A percentile compares a stretch with the other conserved stretches of the same genome.
These are phyloP conservation scores for Pistacia atlantica DNA, from an alignment of 345 rosid species.

Conservation along the genomic window DNA sequence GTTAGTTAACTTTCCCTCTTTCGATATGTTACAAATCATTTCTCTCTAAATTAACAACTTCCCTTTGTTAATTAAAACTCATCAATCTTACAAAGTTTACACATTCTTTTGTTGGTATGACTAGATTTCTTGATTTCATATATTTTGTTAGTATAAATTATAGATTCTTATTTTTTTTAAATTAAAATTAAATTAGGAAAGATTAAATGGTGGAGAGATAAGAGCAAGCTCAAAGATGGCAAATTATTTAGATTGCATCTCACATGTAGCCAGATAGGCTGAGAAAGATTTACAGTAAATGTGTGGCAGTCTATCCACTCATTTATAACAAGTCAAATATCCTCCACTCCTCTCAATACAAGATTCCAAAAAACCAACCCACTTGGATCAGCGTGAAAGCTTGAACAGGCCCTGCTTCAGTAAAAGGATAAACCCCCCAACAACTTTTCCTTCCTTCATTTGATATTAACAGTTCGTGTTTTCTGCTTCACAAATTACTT, in stretches of 20 bases:
- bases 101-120: too few species aligned
- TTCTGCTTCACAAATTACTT: conserved; percentile 5
- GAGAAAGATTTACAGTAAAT: background rate
- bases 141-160: too few species aligned
- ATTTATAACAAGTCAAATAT: background rate
- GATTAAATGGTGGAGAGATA: too few species aligned
- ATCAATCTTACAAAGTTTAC: too few species aligned
- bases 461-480: background rate
- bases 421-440: conserved; percentile 3
- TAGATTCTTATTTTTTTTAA: too few species aligned
- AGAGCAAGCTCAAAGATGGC: too few species aligned
- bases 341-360: background rate
- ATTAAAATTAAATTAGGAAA: too few species aligned
- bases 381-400: background rate
- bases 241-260: background rate
- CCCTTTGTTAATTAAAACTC: too few species aligned
- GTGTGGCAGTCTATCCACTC: conserved; percentile 1
- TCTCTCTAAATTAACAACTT: too few species aligned
- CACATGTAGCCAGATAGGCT: background rate
- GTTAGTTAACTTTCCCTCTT: too few species aligned
- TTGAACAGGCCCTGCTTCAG: background rate
- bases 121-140: too few species aligned
- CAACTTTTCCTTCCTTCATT: background rate
- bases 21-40: too few species aligned
- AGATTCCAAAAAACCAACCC: conserved; percentile 15